These are phyloP conservation scores for Gleditsia sinensis DNA, from an alignment of 306 rosid genomes.

Conservation along the genomic window DNA sequence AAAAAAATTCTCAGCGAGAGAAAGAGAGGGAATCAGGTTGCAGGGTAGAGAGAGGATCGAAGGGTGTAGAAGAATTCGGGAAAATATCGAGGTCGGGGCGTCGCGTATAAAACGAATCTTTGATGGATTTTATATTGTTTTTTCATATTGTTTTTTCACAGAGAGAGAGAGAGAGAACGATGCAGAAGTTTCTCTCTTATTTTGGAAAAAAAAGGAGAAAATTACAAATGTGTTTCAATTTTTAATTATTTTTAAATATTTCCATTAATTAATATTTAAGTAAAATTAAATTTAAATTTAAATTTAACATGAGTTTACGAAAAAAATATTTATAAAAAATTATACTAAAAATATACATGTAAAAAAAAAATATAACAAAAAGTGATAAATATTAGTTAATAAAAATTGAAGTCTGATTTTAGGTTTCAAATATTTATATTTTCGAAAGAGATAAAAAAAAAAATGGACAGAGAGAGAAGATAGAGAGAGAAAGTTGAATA, in stretches of 20 bases:
- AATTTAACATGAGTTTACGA: too few species aligned
- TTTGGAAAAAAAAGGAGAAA: not conserved
- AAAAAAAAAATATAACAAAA: too few species aligned
- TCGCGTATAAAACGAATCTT: conserved; percentile 79
- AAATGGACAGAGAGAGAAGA: not conserved
- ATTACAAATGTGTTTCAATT: too few species aligned
- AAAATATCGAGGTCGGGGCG: conserved; percentile 74
- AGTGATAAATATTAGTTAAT: too few species aligned
- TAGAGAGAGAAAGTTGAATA: conserved; percentile 44
- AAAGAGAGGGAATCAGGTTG: not conserved
- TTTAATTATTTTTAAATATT: too few species aligned
- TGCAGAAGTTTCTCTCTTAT: not conserved
- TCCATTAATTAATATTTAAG: too few species aligned
- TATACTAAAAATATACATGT: too few species aligned
- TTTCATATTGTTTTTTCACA: not conserved
- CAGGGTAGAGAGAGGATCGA: conserved; percentile 11
- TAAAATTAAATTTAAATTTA: too few species aligned
- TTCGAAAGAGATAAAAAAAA: not conserved
- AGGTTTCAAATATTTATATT: too few species aligned
- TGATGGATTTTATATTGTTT: conserved; percentile 41
- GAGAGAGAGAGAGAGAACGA: not conserved
- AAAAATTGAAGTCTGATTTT: too few species aligned
- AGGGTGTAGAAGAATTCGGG: conserved; percentile 37
- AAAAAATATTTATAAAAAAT: too few species aligned
- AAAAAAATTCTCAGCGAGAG: not conserved